A percentile compares a stretch with the other conserved stretches of the same genome.
Conservation (phyloP, 495 filamentous ascomycete species). For the Neurospora sublineolata region DNA sequence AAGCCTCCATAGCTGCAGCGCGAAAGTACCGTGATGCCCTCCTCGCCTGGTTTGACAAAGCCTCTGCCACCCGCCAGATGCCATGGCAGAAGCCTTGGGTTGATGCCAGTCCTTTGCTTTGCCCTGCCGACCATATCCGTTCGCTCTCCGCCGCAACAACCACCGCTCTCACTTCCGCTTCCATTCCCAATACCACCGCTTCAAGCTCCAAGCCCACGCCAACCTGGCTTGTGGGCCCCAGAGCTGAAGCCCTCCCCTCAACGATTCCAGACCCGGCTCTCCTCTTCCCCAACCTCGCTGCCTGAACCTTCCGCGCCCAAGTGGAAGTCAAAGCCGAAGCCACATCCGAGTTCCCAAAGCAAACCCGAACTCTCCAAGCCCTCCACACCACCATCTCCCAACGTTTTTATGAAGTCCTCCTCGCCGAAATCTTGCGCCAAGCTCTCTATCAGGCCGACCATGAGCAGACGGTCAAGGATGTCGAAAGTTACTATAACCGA, state of each 20-base stretch:
- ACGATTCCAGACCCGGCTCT: not conserved
- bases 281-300: not conserved
- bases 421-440: constrained; percentile 39
- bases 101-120: constrained; percentile 11
- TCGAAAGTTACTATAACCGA: too few species aligned
- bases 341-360: too few species aligned
- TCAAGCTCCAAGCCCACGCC: not conserved
- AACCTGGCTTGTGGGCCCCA: not conserved
- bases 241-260: not conserved
- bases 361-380: not conserved
- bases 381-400: constrained; percentile 19
- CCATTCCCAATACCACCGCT: too few species aligned
- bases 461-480: too few species aligned
- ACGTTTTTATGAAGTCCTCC: constrained; percentile 39
- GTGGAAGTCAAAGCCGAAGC: too few species aligned
- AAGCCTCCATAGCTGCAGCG: not conserved
- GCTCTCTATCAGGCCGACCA: too few species aligned
- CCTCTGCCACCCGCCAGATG: constrained; percentile 26
- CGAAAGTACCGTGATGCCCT: constrained; percentile 18
- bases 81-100: constrained; percentile 37
- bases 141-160: too few species aligned
- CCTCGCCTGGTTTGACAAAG: constrained; percentile 30
- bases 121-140: too few species aligned
- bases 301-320: not conserved
- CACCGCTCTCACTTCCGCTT: not conserved